Evolutionary conservation across 441 rosid genomes (phyloP).

Genomic region (Euphorbia celastroides): DNA sequence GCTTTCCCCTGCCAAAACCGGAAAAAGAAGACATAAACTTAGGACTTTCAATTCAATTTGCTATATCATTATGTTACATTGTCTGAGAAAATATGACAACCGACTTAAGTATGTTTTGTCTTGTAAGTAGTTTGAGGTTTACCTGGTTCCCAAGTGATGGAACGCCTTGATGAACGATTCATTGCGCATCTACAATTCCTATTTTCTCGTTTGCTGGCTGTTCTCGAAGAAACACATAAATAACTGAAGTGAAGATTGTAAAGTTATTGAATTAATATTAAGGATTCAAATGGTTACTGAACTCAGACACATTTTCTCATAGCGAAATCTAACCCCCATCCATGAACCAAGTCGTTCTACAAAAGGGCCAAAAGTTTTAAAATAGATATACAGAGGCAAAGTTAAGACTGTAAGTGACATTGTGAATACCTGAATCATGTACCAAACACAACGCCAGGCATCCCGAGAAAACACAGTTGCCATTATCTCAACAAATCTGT

Average conservation of each 20-base stretch:
- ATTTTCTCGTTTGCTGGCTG: conserved; percentile 87
- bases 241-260: too few relatives aligned
- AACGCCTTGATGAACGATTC: conserved; percentile 83
- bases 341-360: conserved; percentile 95
- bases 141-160: conserved; percentile 92
- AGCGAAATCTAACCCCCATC: conserved; percentile 97
- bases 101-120: too few relatives aligned
- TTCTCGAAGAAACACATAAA: not conserved
- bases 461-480: conserved; percentile 89
- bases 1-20: too few relatives aligned
- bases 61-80: too few relatives aligned
- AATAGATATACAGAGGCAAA: too few relatives aligned
- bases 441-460: conserved; percentile 97
- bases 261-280: too few relatives aligned
- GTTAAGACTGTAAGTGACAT: too few relatives aligned
- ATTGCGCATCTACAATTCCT: conserved; percentile 88
- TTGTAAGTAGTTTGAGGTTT: conserved; percentile 20
- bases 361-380: not conserved
- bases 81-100: too few relatives aligned
- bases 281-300: conserved; percentile 23
- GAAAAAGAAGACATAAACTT: too few relatives aligned
- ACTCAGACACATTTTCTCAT: conserved; percentile 83
- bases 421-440: conserved; percentile 75
- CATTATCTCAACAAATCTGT: conserved; percentile 55
- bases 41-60: too few relatives aligned